These are phyloP conservation scores for Penicillium paxilli DNA, from an alignment of 495 filamentous ascomycete genomes.

Conservation along the genomic window DNA sequence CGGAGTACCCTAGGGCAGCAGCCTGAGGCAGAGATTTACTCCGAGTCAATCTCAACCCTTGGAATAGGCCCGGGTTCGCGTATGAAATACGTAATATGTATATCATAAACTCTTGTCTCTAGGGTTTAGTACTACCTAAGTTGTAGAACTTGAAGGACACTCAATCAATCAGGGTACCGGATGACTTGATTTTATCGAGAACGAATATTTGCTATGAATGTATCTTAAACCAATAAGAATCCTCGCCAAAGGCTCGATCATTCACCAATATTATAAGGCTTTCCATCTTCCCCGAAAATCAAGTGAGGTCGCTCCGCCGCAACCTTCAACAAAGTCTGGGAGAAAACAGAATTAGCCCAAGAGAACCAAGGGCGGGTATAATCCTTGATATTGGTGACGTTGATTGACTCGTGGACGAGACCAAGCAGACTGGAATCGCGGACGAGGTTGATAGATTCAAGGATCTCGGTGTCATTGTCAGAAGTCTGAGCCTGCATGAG, in stretches of 20 bases:
- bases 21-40: too few relatives aligned
- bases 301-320: conserved; percentile 83
- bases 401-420: conserved; percentile 87
- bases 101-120: too few relatives aligned
- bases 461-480: conserved; percentile 84
- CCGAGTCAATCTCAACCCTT: too few relatives aligned
- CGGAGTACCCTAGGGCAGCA: too few relatives aligned
- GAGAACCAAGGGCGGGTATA: conserved; percentile 96
- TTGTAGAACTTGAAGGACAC: too few relatives aligned
- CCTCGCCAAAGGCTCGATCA: not conserved
- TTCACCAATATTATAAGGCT: conserved; percentile 31
- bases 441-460: conserved; percentile 67
- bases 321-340: conserved; percentile 88
- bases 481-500: conserved; percentile 89
- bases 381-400: conserved; percentile 70
- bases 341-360: conserved; percentile 96
- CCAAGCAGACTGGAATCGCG: conserved; percentile 71
- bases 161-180: too few relatives aligned
- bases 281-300: conserved; percentile 67
- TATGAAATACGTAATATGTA: too few relatives aligned
- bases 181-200: too few relatives aligned
- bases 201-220: not conserved
- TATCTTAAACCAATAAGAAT: not conserved
- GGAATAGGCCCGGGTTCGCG: too few relatives aligned
- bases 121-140: too few relatives aligned